Conservation (phyloP, 2,329 filamentous ascomycete species). For the Aureobasidium sp. region DNA sequence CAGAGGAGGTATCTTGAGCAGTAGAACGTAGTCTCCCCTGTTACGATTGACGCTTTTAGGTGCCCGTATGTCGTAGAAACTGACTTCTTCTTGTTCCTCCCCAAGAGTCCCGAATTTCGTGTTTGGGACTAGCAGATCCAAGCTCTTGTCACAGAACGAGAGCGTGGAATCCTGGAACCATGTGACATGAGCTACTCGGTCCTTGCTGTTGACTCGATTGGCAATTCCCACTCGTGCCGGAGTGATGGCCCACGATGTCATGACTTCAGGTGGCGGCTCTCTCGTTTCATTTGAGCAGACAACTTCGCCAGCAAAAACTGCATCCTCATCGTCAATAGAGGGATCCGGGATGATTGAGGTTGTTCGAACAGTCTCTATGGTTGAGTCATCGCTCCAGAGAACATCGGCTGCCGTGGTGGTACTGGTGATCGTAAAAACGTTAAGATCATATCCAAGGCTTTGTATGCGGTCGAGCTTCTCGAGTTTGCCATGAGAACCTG, state of each 20-base stretch:
- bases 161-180: slow-evolving; percentile 35
- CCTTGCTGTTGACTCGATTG: slow-evolving; percentile 46
- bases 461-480: slow-evolving; percentile 37
- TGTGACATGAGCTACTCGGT: slow-evolving; percentile 46
- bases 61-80: slow-evolving; percentile 49
- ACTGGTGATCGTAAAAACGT: slow-evolving; percentile 45
- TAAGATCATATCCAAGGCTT: slow-evolving; percentile 49
- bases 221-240: slow-evolving; percentile 48
- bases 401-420: slow-evolving; percentile 44
- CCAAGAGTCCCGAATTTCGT: slow-evolving; percentile 35
- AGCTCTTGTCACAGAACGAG: slow-evolving; percentile 14
- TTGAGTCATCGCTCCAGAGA: slow-evolving; percentile 49
- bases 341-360: slow-evolving; percentile 41
- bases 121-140: slow-evolving; percentile 30
- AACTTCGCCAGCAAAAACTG: slow-evolving; percentile 50
- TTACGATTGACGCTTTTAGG: slow-evolving; percentile 41
- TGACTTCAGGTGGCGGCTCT: neutral
- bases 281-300: slow-evolving; percentile 37
- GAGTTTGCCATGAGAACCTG: slow-evolving; percentile 31
- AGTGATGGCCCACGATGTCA: slow-evolving; percentile 24
- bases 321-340: slow-evolving; percentile 46
- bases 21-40: slow-evolving; percentile 45
- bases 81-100: slow-evolving; percentile 42
- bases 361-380: slow-evolving; percentile 38
- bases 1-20: slow-evolving; percentile 24